These are phyloP conservation scores for Bipolaris bicolor DNA, from an alignment of 2,329 filamentous ascomycete genomes.

Conservation along the genomic window DNA sequence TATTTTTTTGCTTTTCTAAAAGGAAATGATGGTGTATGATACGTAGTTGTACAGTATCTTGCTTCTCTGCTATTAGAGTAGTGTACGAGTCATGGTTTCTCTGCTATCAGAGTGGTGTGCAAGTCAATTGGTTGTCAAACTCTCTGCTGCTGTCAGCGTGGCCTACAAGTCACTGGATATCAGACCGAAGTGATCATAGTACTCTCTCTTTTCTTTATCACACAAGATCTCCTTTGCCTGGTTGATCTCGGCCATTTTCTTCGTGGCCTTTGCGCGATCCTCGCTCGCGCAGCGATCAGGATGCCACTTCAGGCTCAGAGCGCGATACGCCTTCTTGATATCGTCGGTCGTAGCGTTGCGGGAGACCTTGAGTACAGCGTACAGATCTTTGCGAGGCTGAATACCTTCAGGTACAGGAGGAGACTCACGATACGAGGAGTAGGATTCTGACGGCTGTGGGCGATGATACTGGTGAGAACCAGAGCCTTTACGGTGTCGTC, in stretches of 20 bases:
- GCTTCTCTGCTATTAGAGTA: not conserved
- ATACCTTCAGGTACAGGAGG: not conserved
- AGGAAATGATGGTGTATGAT: constrained; percentile 3
- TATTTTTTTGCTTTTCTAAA: no score
- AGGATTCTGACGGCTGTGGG: not conserved
- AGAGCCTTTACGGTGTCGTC: no score
- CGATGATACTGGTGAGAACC: not conserved
- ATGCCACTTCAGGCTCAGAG: constrained; percentile 91
- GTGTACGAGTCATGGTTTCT: no score
- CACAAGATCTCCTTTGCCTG: constrained; percentile 26
- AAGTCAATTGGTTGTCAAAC: no score
- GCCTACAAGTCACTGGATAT: not conserved
- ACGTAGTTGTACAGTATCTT: not conserved
- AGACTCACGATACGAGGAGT: not conserved
- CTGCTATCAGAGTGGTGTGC: no score
- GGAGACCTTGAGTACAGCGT: constrained; percentile 77
- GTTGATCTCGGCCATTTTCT: constrained; percentile 34
- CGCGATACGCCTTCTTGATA: constrained; percentile 96
- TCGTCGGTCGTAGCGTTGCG: constrained; percentile 76
- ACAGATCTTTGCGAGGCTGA: constrained; percentile 65
- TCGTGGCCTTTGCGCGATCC: constrained; percentile 22
- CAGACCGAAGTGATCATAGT: constrained; percentile 27
- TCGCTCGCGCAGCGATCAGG: constrained; percentile 64
- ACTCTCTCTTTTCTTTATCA: constrained; percentile 16
- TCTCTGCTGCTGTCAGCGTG: no score